Percentiles rank a stretch among this genome's conserved stretches.
These are phyloP conservation scores for Zygosaccharomyces lentus DNA, from an alignment of 805 yeast species.

Conservation along the genomic window DNA sequence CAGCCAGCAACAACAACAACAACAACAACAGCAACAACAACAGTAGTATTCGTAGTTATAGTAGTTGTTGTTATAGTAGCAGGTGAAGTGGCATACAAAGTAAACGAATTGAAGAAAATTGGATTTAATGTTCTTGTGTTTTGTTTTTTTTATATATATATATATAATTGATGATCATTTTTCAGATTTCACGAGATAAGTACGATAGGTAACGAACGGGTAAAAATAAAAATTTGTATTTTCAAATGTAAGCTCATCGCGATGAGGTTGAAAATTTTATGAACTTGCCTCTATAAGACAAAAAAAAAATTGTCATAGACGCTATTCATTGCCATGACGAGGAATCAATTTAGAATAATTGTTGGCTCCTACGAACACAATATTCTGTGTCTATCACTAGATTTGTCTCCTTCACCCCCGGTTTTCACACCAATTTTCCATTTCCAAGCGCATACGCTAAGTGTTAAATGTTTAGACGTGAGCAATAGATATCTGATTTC, in stretches of 20 bases:
- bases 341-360: slow-evolving; percentile 63
- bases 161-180: not conserved
- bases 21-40: too few species aligned
- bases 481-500: slow-evolving; percentile 84
- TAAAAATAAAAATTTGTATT: not conserved
- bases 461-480: slow-evolving; percentile 79
- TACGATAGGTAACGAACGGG: not conserved
- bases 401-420: slow-evolving; percentile 49
- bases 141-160: too few species aligned
- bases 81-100: too few species aligned
- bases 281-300: not conserved
- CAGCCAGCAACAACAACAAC: too few species aligned
- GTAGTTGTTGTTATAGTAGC: too few species aligned
- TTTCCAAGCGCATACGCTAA: slow-evolving; percentile 88
- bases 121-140: not conserved
- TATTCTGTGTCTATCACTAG: slow-evolving; percentile 72
- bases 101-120: not conserved
- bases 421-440: slow-evolving; percentile 92
- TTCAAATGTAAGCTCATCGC: slow-evolving; percentile 2
- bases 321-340: slow-evolving; percentile 13
- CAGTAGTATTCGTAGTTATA: too few species aligned
- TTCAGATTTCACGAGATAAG: not conserved
- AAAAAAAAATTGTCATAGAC: not conserved
- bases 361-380: slow-evolving; percentile 97
- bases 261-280: slow-evolving; percentile 7